phyloP scores from a whole-genome alignment of 495 filamentous ascomycete species.

The Oleoguttula mirabilis region DNA sequence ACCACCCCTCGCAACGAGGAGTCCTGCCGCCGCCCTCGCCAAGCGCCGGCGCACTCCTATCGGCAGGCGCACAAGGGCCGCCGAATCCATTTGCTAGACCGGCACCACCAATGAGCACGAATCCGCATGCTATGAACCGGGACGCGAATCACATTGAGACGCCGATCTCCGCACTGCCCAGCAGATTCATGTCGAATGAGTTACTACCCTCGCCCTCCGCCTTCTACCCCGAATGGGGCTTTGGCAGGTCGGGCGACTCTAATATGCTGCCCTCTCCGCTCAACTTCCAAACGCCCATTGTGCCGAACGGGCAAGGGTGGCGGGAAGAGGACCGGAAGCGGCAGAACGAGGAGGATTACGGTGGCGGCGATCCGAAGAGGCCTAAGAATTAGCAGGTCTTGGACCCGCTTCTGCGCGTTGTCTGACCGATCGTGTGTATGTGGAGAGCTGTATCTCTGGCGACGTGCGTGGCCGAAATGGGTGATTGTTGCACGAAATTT shows the following conservation, averaged over 20 bases:
- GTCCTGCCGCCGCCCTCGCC: constrained; percentile 91
- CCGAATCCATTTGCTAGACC: constrained; percentile 93
- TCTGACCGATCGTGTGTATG: too few species aligned
- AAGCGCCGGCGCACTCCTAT: constrained; percentile 69
- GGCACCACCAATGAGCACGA: constrained; percentile 45
- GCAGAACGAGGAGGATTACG: constrained; percentile 30
- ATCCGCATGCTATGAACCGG: constrained; percentile 43
- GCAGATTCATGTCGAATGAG: constrained; percentile 72
- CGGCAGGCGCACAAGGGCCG: constrained; percentile 83
- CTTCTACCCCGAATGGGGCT: constrained; percentile 89
- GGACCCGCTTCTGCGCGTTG: too few species aligned
- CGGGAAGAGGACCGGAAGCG: constrained; percentile 31
- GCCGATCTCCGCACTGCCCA: constrained; percentile 92
- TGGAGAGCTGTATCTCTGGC: too few species aligned
- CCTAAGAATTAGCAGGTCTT: constrained; percentile 21
- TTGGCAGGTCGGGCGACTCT: constrained; percentile 32
- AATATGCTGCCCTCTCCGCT: constrained; percentile 82
- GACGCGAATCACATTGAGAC: constrained; percentile 68
- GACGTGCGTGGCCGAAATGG: too few species aligned
- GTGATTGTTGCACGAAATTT: too few species aligned
- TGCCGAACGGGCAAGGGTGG: constrained; percentile 39
- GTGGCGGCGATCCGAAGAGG: constrained; percentile 27
- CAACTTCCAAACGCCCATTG: constrained; percentile 80
- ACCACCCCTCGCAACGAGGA: constrained; percentile 43
- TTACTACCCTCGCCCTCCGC: constrained; percentile 76